Base-by-base conservation (phyloP, 2,329 filamentous ascomycete species). In the Alternaria sp. region DNA sequence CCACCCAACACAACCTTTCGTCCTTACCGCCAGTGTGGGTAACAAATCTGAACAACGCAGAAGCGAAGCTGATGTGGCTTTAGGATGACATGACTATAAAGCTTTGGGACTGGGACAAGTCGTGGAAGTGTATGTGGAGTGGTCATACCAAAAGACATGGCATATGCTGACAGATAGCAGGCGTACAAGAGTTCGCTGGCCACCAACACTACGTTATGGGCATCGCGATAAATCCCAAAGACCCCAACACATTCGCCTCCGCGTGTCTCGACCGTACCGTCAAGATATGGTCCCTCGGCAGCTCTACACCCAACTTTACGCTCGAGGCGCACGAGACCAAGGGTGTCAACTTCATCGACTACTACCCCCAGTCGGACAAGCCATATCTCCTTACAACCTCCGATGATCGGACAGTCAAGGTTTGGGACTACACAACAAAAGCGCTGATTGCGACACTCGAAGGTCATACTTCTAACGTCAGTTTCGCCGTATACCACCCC, bases 401-500 rank as follows among this genome's bases (percentile, higher is more conserved):
- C 8, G 96, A 99, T 79, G 96, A 98, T 81, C 90, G 93, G 74
- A 98, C 95, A 1, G 93, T 98, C 73, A 98, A 98, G 85, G 89
- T 99, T 59, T 99, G 96, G 95, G 96, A 99, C 79, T 98, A 99
- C 85, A 98, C 95, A 12, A 98, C 94, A 52, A 99, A 99, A 83
- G 96, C 93, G 12, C 85, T 98, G 69, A 97, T 98, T 77, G 96
- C 96, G 28, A 98, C 95, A 3, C 86, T 99, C 51, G 96, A 99
- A 81, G 96, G 96, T 26, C 96, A 99, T 81, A 97, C 93, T 28
- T 97, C 94, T 81, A 99, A 99, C 76, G 96, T 99, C 51, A 97
- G 94, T 3, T 99, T 98, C 77, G 96, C 96, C 53, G 96, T 94
- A 81, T 99, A 98, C 79, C 96, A 99, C 81, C 96, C 96, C 3